A percentile compares a stretch with the other conserved stretches of the same genome.
Evolutionary conservation across 2,329 filamentous ascomycete species (phyloP).

Genomic region (Claviceps maximensis): DNA sequence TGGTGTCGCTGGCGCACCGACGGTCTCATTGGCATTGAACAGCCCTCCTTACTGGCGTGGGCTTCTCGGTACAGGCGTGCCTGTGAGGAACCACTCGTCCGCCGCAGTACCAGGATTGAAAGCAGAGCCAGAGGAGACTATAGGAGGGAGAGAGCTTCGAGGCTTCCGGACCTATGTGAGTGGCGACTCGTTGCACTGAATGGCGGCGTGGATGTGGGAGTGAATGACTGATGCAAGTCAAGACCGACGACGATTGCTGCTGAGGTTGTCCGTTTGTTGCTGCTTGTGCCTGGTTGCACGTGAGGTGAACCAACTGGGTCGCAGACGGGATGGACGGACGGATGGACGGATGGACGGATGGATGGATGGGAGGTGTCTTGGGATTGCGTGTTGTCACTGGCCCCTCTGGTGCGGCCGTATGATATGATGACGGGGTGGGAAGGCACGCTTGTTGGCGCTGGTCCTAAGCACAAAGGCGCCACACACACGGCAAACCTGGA

Average conservation of each 20-base stretch:
- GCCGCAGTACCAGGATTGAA: background rate
- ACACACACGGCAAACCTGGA: background rate
- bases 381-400: background rate
- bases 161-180: background rate
- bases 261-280: slow-evolving; percentile 1
- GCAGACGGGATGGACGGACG: no score
- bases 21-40: slow-evolving; percentile 17
- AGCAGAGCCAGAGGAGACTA: no score
- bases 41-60: background rate
- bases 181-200: background rate
- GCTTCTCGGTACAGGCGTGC: background rate
- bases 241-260: background rate
- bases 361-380: background rate
- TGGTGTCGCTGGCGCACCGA: slow-evolving; percentile 16
- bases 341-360: no score
- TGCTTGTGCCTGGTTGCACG: background rate
- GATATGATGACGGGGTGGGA: background rate
- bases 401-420: background rate
- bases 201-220: background rate
- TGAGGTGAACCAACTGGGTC: background rate
- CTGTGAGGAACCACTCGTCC: background rate
- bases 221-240: background rate
- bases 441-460: background rate
- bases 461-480: background rate
- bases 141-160: background rate